Evolutionary conservation across 2,329 filamentous ascomycete species (phyloP), one percentile per base, ranked within the genome.

Genomic region (Colletotrichum sp.): DNA sequence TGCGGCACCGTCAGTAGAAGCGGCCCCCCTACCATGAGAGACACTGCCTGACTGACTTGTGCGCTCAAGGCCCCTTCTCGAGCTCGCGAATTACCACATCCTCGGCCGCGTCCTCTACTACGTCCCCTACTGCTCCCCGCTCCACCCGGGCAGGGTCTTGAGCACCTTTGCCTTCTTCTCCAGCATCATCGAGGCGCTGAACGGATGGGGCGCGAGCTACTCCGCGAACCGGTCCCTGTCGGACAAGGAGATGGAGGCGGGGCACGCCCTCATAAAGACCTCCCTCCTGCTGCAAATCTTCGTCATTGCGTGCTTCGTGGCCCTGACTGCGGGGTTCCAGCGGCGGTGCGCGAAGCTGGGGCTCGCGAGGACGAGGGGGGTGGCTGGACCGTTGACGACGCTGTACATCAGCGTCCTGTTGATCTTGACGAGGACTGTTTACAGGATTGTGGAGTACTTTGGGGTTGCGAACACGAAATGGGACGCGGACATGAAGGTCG

Each of bases 21-120:
- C 32, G 29, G 30, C 27, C 1, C 27, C 22, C 29, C n/a, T 63
- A 8, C 8, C n/a, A 22, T 25, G 29, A 8, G 59, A n/a, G 32
- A 30, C 22, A 34, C 32, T 22, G 29, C 13, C 16, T 22, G 22
- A 22, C 59, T 36, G 32, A 63, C n/a, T 34, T 68, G 30, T 27
- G 22, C 8, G n/a, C 9, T 15, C 16, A 61, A 89, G 89, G 19
- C 92, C 92, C 1, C 85, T 93, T 4, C 88, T 92, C 55, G 91
- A 92, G 69, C 86, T 91, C 5, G 88, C 90, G 71, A 92, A 93
- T 80, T 93, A 93, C 82, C 88, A 92, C 78, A 88, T 92, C 71
- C 88, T 93, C 29, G 89, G 89, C 3, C 88, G 91, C 6, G 86
- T 92, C 15, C 85, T 93, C 25, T 90, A 90, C 81, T 92, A 92